Conservation (phyloP, 2,329 filamentous ascomycete genomes). For the Fusarium pseudoanthophilum region DNA sequence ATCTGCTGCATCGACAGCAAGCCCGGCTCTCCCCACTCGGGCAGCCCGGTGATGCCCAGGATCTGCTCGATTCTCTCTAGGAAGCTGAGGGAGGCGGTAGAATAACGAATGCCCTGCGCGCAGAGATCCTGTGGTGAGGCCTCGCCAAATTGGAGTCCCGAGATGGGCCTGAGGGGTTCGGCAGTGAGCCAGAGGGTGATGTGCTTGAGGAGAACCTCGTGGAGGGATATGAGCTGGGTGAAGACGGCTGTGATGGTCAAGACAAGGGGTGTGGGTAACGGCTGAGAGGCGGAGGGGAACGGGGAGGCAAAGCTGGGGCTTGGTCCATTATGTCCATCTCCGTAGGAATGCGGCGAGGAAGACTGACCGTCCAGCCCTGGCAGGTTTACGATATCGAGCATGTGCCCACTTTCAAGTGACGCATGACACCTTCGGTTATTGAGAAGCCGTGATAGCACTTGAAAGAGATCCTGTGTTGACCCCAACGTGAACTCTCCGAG, state of each 20-base stretch:
- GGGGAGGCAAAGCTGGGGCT: neutral
- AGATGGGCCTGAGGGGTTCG: neutral
- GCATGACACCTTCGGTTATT: neutral
- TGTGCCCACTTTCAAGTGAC: neutral
- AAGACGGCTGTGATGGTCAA: neutral
- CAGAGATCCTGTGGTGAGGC: neutral
- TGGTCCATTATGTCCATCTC: neutral
- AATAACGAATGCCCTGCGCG: neutral
- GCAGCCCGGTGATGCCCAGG: neutral
- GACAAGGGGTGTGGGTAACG: fast-evolving
- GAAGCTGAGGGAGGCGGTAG: neutral
- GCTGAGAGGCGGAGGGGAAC: neutral
- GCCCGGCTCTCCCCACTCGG: neutral
- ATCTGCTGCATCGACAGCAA: neutral
- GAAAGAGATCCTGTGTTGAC: neutral
- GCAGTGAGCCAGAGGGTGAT: neutral
- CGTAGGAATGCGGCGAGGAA: neutral
- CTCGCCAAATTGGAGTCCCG: neutral
- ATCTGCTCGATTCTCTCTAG: neutral
- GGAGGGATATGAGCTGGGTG: neutral
- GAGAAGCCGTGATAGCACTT: neutral
- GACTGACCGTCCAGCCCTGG: neutral
- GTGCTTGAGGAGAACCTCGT: neutral
- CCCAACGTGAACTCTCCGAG: neutral
- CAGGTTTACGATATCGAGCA: neutral